Conservation (phyloP, 257 asterid genomes). For the Hygrophila difformis region DNA sequence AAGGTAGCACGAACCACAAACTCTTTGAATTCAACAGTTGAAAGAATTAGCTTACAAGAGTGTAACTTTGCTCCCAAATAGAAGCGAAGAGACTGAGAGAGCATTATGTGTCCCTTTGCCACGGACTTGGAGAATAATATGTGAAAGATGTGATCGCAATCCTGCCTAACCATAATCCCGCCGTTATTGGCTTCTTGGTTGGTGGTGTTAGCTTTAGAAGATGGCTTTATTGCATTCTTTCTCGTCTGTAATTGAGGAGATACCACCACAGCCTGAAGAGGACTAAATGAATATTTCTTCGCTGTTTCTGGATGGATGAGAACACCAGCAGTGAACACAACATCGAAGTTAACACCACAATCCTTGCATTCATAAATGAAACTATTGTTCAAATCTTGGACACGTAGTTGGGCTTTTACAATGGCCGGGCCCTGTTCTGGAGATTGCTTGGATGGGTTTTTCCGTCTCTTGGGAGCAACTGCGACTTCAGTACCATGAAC, state of each 20-base stretch:
- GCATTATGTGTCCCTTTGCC: conserved; percentile 87
- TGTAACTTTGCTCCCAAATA: conserved; percentile 75
- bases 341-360: conserved; percentile 47
- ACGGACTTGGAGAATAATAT: conserved; percentile 65
- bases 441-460: conserved; percentile 36
- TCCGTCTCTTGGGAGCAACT: conserved; percentile 90
- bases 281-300: conserved; percentile 36
- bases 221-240: conserved; percentile 38
- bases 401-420: conserved; percentile 63
- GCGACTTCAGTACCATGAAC: conserved; percentile 96
- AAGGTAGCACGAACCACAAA: neutral
- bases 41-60: conserved; percentile 62
- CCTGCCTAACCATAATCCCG: conserved; percentile 25
- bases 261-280: conserved; percentile 57
- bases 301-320: conserved; percentile 92
- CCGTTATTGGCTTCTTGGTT: conserved; percentile 45
- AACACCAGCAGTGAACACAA: conserved; percentile 62
- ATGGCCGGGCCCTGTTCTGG: conserved; percentile 23
- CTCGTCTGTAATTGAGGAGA: conserved; percentile 39
- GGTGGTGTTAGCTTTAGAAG: conserved; percentile 30
- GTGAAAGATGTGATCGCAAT: conserved; percentile 31
- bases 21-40: conserved; percentile 18
- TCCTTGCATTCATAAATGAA: conserved; percentile 37
- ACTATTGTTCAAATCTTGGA: conserved; percentile 56
- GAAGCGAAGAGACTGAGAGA: conserved; percentile 75